Percentiles rank a stretch among this genome's conserved stretches.
Evolutionary conservation across 345 rosid genomes (phyloP).

Genomic region (Nephelium lappaceum): DNA sequence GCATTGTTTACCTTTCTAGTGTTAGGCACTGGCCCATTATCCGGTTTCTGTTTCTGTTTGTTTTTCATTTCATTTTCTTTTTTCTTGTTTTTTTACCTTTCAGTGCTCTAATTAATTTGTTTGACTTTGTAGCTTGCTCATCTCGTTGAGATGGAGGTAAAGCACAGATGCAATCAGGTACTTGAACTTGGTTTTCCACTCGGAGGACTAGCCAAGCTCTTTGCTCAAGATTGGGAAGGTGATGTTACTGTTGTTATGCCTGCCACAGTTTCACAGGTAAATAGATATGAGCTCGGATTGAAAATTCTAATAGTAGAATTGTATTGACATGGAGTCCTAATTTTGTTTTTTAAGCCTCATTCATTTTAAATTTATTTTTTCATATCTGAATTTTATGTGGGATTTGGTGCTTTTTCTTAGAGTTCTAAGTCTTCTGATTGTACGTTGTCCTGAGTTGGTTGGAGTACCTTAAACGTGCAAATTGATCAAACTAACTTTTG

Average conservation of each 20-base stretch:
- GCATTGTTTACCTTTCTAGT: neutral
- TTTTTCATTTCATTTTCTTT: neutral
- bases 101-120: neutral
- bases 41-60: neutral
- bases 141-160: constrained; percentile 94
- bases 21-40: neutral
- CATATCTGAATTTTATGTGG: neutral
- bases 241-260: constrained; percentile 99
- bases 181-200: constrained; percentile 92
- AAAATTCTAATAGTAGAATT: neutral
- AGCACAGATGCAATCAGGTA: constrained; percentile 89
- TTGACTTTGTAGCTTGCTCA: constrained; percentile 66
- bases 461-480: neutral
- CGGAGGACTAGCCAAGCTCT: constrained; percentile 89
- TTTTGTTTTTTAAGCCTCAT: too few species aligned
- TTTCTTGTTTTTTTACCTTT: neutral
- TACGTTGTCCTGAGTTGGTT: constrained; percentile 1
- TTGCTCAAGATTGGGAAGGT: constrained; percentile 99
- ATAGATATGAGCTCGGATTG: neutral
- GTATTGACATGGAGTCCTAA: neutral
- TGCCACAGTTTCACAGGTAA: constrained; percentile 95
- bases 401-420: neutral
- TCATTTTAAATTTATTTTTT: neutral
- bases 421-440: neutral
- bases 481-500: neutral